Base-by-base conservation (phyloP, 1,139 yeast genomes). In the Entelexis sorbosivorans region DNA sequence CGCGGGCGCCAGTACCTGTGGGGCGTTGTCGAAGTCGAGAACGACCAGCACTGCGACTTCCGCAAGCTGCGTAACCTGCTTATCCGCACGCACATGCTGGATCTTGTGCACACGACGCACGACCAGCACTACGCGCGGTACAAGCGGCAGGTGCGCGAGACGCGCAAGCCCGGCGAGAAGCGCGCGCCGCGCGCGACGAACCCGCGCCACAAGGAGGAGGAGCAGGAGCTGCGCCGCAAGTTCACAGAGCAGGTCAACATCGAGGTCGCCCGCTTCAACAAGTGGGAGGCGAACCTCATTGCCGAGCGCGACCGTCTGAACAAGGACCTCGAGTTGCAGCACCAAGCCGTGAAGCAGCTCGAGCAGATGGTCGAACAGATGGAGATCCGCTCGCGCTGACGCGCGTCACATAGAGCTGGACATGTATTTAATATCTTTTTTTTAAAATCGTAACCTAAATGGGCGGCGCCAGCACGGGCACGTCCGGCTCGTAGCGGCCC, bases 231-330 rank as follows among this genome's bases (percentile, higher is more conserved):
- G 66, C 88, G 93, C 76, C 83, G 85, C 69, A 84, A 85, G 67
- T 91, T 91, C 70, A 91, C 97, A n/a, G 97, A 89, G 66, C 97
- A 91, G 71, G 96, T 93, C 57, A 88, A 89, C 72, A 86, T 87
- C 47, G 98, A 91, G 71, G 98, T 93, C 65, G 94, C 86, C 64
- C 78, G 98, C 66, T 93, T 91, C 72, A 82, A 95, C 73, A 95
- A 89, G 73, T 91, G 98, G 97, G 97, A 89, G 70, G 86, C 88
- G 61, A 89, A 89, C 66, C 86, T 91, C 61, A 93, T 88, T 58
- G 86, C 85, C 61, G 97, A 89, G 72, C 82, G 96, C 70, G 87
- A 88, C 69, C 80, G 95, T 67, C 77, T 93, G 67, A 91, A 91
- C 70, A 85, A 82, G 69, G 98, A 91, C 68, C 76, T 93, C 64